A percentile compares a stretch with the other conserved stretches of the same genome.
Conservation (phyloP, 2,329 filamentous ascomycete genomes). For the Calonectria pseudoturangicola region DNA sequence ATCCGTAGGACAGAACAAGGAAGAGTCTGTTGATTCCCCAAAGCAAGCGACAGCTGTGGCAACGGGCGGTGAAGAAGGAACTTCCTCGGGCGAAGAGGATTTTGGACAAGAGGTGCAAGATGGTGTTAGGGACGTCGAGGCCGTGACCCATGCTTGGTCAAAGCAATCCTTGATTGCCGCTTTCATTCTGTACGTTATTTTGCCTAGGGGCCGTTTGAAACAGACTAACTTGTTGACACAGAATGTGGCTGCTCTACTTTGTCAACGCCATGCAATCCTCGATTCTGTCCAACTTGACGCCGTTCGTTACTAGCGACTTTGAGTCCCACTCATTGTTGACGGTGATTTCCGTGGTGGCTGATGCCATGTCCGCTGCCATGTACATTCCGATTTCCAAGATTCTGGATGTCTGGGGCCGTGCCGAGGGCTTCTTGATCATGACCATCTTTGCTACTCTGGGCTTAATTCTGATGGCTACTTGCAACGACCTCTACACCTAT, state of each 20-base stretch:
- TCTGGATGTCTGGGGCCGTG: slow-evolving; percentile 77
- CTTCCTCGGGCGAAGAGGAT: slow-evolving; percentile 1
- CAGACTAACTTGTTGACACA: slow-evolving; percentile 2
- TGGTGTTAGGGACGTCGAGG: slow-evolving; percentile 61
- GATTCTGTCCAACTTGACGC: slow-evolving; percentile 63
- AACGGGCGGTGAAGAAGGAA: not conserved
- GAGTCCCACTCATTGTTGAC: slow-evolving; percentile 71
- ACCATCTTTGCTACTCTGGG: slow-evolving; percentile 66
- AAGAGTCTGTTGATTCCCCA: not conserved
- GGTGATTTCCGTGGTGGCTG: slow-evolving; percentile 71
- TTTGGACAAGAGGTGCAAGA: slow-evolving; percentile 34
- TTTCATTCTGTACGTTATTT: slow-evolving; percentile 56
- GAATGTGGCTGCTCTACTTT: slow-evolving; percentile 69
- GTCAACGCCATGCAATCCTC: slow-evolving; percentile 69
- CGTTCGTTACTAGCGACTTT: slow-evolving; percentile 70
- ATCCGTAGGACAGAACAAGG: slow-evolving; percentile 1
- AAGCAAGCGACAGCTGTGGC: not conserved
- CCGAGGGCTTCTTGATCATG: slow-evolving; percentile 75
- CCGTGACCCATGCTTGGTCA: slow-evolving; percentile 61
- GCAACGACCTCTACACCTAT: slow-evolving; percentile 62
- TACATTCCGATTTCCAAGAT: slow-evolving; percentile 78
- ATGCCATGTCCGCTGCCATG: slow-evolving; percentile 72
- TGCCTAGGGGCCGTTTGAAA: too few relatives aligned
- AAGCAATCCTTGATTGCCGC: slow-evolving; percentile 57
- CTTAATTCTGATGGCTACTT: slow-evolving; percentile 77